Evolutionary conservation across 2,329 filamentous ascomycete species (phyloP), one percentile per base, ranked within the genome.

Genomic region (Venturia pyrina): DNA sequence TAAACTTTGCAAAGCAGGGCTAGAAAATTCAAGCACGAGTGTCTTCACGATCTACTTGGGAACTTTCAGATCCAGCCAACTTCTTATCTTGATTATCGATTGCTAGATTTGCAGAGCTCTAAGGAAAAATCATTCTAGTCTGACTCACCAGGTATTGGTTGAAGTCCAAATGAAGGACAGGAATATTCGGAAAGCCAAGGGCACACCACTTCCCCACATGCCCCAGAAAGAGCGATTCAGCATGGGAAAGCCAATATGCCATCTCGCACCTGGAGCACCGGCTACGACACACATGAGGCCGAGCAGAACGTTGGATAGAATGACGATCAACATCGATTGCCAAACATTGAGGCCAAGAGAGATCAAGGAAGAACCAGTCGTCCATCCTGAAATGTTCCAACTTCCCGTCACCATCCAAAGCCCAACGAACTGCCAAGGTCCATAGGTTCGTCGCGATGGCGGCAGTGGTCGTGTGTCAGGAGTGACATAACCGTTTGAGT

Each of bases 211-310:
- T 1, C 78, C 79, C 21, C 73, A 76, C 67, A 78, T 72, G 17
- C 78, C 79, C 76, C 76, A 80, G 34, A 77, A 72, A n/a, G 73
- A 72, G 5, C 78, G 72, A 17, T 73, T 73, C 6, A 75, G 71
- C 17, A 81, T 76, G 0, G 78, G 75, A 53, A 79, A 81, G 7
- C 77, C 77, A 43, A 80, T 77, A 67, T 80, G 78, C 70, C 77
- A 79, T 62, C 74, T 70, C 6, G 77, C 77, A 21, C 77, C 77
- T 19, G 76, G 74, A 34, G 71, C 73, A 57, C 77, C 77, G 43
- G 74, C 77, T 44, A 72, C 68, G 44, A 76, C 73, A 32, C 21
- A 32, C 34, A 78, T 71, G 21, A 72, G 57, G 13, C 73, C 73
- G 56, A 73, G 72, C 65, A 78, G 71, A 64, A 75, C 68, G 68